Evolutionary conservation across 805 yeast genomes (phyloP).

Genomic region (Schwanniomyces vanrijiae): DNA sequence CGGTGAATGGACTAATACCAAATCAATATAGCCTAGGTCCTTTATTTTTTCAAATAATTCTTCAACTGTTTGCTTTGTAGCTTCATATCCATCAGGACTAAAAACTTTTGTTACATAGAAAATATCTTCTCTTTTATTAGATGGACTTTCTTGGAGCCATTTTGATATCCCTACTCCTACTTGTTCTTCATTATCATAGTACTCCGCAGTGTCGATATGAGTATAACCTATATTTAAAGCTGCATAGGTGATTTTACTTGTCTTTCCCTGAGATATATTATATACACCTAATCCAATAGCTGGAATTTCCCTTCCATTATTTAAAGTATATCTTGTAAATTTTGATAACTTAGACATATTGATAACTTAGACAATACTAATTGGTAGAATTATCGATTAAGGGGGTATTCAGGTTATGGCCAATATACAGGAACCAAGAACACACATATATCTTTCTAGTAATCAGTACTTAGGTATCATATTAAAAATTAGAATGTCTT

Average conservation of each 20-base stretch:
- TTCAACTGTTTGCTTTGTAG: constrained; percentile 58
- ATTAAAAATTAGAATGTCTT: no score
- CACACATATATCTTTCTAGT: no score
- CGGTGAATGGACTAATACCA: constrained; percentile 66
- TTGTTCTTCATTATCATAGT: constrained; percentile 65
- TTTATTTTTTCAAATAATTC: constrained; percentile 53
- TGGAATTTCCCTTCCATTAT: constrained; percentile 39
- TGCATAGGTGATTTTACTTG: constrained; percentile 45
- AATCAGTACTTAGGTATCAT: no score
- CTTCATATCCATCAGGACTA: constrained; percentile 61
- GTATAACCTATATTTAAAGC: constrained; percentile 68
- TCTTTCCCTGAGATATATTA: constrained; percentile 33
- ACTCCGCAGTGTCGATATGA: constrained; percentile 75
- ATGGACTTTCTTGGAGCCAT: constrained; percentile 39
- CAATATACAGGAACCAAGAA: no score
- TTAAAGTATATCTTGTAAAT: constrained; percentile 12
- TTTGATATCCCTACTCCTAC: constrained; percentile 61
- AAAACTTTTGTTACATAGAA: constrained; percentile 70
- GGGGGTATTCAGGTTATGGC: no score
- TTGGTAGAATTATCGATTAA: no score
- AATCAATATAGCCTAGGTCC: constrained; percentile 65
- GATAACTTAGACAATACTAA: no score
- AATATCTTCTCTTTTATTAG: constrained; percentile 22
- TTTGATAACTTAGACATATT: background rate
- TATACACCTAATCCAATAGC: constrained; percentile 53